These are phyloP conservation scores for Solanum hybrid DNA, from an alignment of 305 asterid genomes.

Conservation along the genomic window DNA sequence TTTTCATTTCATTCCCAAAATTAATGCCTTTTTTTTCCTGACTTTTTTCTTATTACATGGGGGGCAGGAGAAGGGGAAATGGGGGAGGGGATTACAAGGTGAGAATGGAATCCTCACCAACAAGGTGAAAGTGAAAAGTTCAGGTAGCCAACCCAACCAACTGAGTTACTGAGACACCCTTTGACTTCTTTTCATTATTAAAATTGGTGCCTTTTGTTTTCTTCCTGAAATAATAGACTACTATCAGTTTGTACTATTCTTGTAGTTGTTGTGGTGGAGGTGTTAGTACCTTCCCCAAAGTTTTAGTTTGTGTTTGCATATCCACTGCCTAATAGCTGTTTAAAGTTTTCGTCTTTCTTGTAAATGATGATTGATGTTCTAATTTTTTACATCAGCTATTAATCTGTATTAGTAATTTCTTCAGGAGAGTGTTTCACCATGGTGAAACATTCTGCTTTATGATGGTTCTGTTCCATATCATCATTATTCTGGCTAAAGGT, in stretches of 20 bases:
- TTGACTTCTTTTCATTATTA: neutral
- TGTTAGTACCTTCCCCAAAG: neutral
- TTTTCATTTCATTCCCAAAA: neutral
- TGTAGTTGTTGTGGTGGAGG: neutral
- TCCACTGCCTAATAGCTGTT: neutral
- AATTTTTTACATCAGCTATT: neutral
- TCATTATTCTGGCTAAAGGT: constrained; percentile 26
- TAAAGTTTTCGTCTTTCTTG: neutral
- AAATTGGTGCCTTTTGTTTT: neutral
- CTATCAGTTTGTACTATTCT: neutral
- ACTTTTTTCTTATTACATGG: neutral
- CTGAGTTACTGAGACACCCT: neutral
- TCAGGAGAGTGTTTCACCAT: constrained; percentile 30
- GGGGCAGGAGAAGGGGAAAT: neutral
- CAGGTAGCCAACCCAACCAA: neutral
- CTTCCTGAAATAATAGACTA: neutral
- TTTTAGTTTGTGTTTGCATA: neutral
- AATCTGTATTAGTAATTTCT: neutral
- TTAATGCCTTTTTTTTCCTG: neutral
- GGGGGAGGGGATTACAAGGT: neutral
- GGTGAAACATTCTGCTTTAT: constrained; percentile 28
- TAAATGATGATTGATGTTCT: neutral
- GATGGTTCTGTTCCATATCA: constrained; percentile 32
- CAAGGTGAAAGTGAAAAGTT: neutral
- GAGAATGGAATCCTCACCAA: neutral